Conservation (phyloP, 176 grass and related monocot species). For the Bonia amplexicaulis region DNA sequence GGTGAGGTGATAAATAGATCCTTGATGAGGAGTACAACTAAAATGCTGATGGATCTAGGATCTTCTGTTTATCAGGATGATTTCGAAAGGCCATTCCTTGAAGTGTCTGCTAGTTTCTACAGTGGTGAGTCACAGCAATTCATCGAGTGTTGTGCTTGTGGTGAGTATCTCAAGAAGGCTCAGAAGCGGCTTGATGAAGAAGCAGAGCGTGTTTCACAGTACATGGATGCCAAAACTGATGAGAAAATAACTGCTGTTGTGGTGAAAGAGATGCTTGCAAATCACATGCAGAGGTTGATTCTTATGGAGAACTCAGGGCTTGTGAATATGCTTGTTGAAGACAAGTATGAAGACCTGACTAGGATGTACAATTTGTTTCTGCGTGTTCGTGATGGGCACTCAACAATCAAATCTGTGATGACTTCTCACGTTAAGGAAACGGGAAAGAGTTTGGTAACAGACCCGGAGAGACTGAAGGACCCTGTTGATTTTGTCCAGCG, state of each 20-base stretch:
- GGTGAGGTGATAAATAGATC: conserved; percentile 77
- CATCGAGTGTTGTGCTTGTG: conserved; percentile 73
- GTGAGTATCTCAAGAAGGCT: conserved; percentile 79
- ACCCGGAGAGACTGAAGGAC: conserved; percentile 79
- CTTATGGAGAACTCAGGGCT: conserved; percentile 83
- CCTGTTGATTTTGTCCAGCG: conserved; percentile 79
- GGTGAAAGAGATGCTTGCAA: conserved; percentile 70
- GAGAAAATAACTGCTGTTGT: conserved; percentile 69
- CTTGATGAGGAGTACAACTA: conserved; percentile 75
- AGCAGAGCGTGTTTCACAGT: conserved; percentile 62
- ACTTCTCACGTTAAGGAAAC: conserved; percentile 62
- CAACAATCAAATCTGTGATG: conserved; percentile 64
- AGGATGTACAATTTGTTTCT: conserved; percentile 72
- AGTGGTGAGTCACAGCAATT: conserved; percentile 70
- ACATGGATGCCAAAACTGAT: conserved; percentile 57
- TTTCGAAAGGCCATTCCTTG: conserved; percentile 77
- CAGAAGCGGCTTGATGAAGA: conserved; percentile 74
- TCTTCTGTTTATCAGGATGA: conserved; percentile 74
- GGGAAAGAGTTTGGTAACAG: conserved; percentile 68
- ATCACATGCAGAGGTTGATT: conserved; percentile 72
- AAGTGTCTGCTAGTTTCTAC: conserved; percentile 71
- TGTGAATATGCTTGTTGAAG: conserved; percentile 73
- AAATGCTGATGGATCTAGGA: conserved; percentile 80
- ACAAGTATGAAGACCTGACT: conserved; percentile 69
- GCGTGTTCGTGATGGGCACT: conserved; percentile 53